phyloP scores from a whole-genome alignment of 768 basidiomycete species.

The Tubosaeta sp. region DNA sequence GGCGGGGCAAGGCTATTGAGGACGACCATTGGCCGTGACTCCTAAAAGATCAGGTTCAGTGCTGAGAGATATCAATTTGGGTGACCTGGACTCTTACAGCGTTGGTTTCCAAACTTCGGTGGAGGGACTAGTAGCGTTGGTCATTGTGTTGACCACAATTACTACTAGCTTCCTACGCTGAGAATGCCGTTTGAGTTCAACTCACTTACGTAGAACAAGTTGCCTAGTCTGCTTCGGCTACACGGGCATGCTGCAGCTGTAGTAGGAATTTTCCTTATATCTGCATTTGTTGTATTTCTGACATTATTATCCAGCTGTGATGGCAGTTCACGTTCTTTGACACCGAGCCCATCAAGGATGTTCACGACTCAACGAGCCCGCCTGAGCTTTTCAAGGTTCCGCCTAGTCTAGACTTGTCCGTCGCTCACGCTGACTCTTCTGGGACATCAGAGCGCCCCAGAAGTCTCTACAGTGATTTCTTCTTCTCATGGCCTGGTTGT shows the following conservation, averaged over 20 bases:
- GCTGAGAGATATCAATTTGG: too few relatives aligned
- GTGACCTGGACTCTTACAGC: too few relatives aligned
- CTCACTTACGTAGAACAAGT: too few relatives aligned
- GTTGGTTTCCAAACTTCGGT: too few relatives aligned
- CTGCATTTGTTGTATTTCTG: constrained; percentile 1
- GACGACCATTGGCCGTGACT: too few relatives aligned
- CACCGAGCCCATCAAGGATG: constrained; percentile 67
- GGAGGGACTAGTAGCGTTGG: too few relatives aligned
- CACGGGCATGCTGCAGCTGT: constrained; percentile 13
- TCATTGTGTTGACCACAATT: too few relatives aligned
- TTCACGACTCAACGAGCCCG: constrained; percentile 66
- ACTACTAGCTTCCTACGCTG: too few relatives aligned
- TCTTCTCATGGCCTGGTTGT: constrained; percentile 67
- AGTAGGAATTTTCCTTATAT: not conserved
- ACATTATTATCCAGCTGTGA: constrained; percentile 55
- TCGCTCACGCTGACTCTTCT: not conserved
- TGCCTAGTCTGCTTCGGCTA: too few relatives aligned
- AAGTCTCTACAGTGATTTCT: constrained; percentile 66
- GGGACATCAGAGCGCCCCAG: constrained; percentile 48
- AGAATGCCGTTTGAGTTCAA: too few relatives aligned
- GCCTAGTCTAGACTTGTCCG: not conserved
- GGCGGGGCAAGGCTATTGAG: too few relatives aligned
- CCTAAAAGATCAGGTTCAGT: too few relatives aligned
- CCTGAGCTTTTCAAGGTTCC: constrained; percentile 78
- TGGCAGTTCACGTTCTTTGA: constrained; percentile 92